phyloP scores from a whole-genome alignment of 768 basidiomycete genomes.

The Macrolepiota albuminosa region DNA sequence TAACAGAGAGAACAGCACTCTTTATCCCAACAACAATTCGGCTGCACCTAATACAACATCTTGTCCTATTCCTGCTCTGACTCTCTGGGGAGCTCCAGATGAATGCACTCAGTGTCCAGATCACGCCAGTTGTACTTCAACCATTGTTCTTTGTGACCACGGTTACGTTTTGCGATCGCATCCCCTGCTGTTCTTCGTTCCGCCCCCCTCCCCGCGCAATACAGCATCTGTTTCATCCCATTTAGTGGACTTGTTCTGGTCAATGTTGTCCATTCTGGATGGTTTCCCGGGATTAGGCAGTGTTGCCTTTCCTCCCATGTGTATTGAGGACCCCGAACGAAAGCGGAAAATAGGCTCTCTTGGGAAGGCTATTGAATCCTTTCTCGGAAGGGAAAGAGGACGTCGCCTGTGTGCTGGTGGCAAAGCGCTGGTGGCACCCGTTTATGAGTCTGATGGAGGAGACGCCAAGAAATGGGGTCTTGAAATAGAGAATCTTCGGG shows the following conservation, averaged over 20 bases:
- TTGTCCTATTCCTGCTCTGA: constrained; percentile 51
- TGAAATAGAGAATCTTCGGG: constrained; percentile 52
- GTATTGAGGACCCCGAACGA: constrained; percentile 72
- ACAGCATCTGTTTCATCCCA: constrained; percentile 36
- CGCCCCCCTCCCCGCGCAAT: constrained; percentile 28
- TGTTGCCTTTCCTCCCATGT: constrained; percentile 70
- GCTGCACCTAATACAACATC: constrained; percentile 22
- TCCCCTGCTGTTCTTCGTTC: constrained; percentile 48
- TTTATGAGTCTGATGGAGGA: constrained; percentile 48
- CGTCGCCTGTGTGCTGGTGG: constrained; percentile 59
- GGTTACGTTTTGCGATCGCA: constrained; percentile 66
- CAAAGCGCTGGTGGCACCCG: constrained; percentile 18
- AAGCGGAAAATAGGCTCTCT: constrained; percentile 69
- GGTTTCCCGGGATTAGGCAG: constrained; percentile 77
- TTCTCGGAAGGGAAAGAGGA: constrained; percentile 61
- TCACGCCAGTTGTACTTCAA: constrained; percentile 57
- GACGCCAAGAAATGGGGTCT: constrained; percentile 79
- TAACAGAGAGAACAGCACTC: constrained; percentile 48
- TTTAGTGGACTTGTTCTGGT: constrained; percentile 39
- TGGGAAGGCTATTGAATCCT: constrained; percentile 65
- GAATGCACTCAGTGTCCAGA: constrained; percentile 70
- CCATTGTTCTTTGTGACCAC: constrained; percentile 58
- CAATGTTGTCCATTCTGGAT: constrained; percentile 46
- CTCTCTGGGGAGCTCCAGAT: constrained; percentile 55
- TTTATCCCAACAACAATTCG: constrained; percentile 20